These are phyloP conservation scores for Edaphochlamys debaryana DNA, from an alignment of 139 green algal genomes.

Conservation along the genomic window DNA sequence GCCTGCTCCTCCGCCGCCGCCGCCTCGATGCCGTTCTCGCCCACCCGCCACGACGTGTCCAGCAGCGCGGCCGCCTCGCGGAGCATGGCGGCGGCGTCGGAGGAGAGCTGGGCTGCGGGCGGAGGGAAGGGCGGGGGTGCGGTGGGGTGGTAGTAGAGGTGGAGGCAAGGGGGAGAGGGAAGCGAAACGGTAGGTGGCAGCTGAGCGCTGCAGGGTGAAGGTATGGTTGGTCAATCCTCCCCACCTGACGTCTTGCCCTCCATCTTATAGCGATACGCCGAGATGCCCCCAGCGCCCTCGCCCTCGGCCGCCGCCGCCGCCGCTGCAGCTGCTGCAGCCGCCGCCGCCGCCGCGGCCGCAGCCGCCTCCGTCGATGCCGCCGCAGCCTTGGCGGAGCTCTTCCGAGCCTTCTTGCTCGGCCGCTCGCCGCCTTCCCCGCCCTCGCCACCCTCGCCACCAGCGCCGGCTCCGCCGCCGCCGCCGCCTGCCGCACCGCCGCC, in stretches of 20 bases:
- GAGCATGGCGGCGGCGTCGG: conserved; percentile 14
- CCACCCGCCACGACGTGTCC: conserved; percentile 51
- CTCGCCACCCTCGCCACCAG: neutral
- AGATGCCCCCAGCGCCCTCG: neutral
- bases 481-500: neutral
- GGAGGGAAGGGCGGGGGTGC: no score
- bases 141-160: no score
- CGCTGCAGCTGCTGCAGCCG: neutral
- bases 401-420: neutral
- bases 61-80: conserved; percentile 32
- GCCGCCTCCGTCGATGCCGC: no score
- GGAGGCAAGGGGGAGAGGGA: no score
- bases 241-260: conserved; percentile 6
- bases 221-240: no score
- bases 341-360: neutral
- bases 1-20: conserved; percentile 8
- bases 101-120: conserved; percentile 5
- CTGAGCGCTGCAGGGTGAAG: no score
- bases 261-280: neutral
- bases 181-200: no score
- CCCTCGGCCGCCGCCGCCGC: neutral
- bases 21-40: conserved; percentile 55
- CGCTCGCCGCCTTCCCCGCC: neutral
- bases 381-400: neutral
- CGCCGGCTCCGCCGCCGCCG: neutral